Percentiles rank a stretch among this genome's conserved stretches.
Conservation (phyloP, 2,329 filamentous ascomycete genomes). For the Basipetospora chlamydospora region DNA sequence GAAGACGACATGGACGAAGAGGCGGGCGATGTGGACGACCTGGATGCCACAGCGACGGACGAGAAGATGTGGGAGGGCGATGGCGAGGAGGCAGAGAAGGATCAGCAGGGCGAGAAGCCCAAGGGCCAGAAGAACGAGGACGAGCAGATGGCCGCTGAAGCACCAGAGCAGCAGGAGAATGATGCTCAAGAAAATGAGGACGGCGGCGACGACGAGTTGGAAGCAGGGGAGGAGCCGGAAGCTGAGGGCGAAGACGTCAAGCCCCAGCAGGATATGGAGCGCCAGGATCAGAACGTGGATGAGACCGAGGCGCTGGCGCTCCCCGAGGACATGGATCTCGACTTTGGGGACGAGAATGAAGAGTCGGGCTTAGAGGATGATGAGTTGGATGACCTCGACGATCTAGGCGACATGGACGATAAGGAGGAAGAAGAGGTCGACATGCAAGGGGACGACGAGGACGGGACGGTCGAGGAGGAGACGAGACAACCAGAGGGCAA, state of each 20-base stretch:
- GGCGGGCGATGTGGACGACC: slow-evolving; percentile 76
- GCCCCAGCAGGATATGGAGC: slow-evolving; percentile 40
- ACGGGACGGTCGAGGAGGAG: slow-evolving; percentile 39
- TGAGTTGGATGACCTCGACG: slow-evolving; percentile 43
- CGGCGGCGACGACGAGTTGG: slow-evolving; percentile 13
- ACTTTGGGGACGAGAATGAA: slow-evolving; percentile 56
- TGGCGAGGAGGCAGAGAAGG: slow-evolving; percentile 65
- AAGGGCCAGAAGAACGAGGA: slow-evolving; percentile 55
- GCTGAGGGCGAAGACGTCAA: slow-evolving; percentile 39
- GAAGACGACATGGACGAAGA: slow-evolving; percentile 78
- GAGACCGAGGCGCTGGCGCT: slow-evolving; percentile 72
- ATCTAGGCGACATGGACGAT: slow-evolving; percentile 39
- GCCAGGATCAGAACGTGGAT: slow-evolving; percentile 60
- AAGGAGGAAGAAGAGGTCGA: slow-evolving; percentile 44
- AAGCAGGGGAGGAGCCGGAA: slow-evolving; percentile 20
- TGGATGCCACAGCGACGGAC: slow-evolving; percentile 80
- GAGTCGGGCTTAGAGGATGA: slow-evolving; percentile 42
- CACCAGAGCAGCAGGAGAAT: slow-evolving; percentile 35
- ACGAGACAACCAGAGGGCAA: slow-evolving; percentile 34
- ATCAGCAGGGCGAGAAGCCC: slow-evolving; percentile 60
- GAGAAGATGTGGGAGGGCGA: slow-evolving; percentile 98
- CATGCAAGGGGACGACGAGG: slow-evolving; percentile 14
- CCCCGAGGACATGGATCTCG: slow-evolving; percentile 77
- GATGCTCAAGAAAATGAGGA: slow-evolving; percentile 32
- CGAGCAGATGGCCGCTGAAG: slow-evolving; percentile 43